Percentiles rank a stretch among this genome's conserved stretches.
Evolutionary conservation across 2,329 filamentous ascomycete genomes (phyloP).

Genomic region (Trichoderma sp.): DNA sequence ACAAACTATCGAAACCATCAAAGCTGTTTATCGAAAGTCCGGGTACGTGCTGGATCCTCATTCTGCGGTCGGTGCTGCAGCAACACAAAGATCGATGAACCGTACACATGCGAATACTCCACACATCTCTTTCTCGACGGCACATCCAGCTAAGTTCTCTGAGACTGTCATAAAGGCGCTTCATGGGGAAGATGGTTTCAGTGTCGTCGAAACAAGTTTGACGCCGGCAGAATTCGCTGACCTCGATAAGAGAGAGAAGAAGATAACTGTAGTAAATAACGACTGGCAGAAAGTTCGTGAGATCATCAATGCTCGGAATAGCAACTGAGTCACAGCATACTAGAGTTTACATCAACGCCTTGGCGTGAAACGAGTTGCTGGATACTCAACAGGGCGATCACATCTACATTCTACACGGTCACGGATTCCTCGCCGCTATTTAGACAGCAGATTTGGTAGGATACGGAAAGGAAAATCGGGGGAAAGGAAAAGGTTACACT

Average conservation of each 20-base stretch:
- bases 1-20: constrained; percentile 65
- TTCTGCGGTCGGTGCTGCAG: constrained; percentile 80
- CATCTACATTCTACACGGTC: neutral
- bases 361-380: neutral
- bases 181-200: constrained; percentile 66
- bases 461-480: neutral
- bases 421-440: neutral
- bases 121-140: constrained; percentile 88
- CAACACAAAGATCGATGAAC: constrained; percentile 65
- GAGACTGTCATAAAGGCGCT: constrained; percentile 79
- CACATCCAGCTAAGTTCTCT: constrained; percentile 93
- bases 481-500: neutral
- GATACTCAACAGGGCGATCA: neutral
- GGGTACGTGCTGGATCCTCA: constrained; percentile 91
- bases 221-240: constrained; percentile 80
- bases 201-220: constrained; percentile 74
- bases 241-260: constrained; percentile 70
- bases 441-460: neutral
- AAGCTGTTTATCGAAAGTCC: constrained; percentile 53
- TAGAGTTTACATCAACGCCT: neutral
- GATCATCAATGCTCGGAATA: constrained; percentile 70
- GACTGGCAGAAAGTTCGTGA: constrained; percentile 73
- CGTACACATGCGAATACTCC: constrained; percentile 50
- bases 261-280: constrained; percentile 66
- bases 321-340: constrained; percentile 54